Base-by-base conservation (phyloP, 2,329 filamentous ascomycete species). In the Chaetomium strumarium region DNA sequence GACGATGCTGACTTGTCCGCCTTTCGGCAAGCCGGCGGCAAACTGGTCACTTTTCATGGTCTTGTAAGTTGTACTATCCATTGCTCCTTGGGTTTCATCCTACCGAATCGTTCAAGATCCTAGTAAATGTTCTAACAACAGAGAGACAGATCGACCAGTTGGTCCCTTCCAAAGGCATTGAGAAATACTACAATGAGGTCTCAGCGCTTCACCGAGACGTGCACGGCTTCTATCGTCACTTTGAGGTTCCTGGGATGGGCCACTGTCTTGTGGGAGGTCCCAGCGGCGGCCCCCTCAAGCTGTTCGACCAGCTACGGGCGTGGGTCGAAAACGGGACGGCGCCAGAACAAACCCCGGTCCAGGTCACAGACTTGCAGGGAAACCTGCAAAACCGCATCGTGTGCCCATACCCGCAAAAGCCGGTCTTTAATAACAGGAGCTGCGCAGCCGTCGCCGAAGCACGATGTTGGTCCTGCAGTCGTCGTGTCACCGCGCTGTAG, bases 1-100 rank as follows among this genome's bases (percentile, higher is more conserved):
- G 50, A 55, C 13, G 59, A 72, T 70, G 73, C 0, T 5, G 74
- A 78, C 51, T 66, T 79, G 3, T 71, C 70, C 0, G 59, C 63
- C 3, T 78, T 78, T 65, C 63, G 71, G 11, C 48, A 62, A 0
- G 60, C 67, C 0, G 75, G 75, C 30, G 75, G 73, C 13, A 79
- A 78, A 58, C 58, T 79, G n/a, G 63, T 79, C 10, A 72, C 73
- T 55, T 79, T 70, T 65, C 77, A 80, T 56, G 72, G 72, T 14
- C 57, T 67, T 44, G 63, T 52, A 36, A 38, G 49, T 33, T 17
- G 4, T 17, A 12, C 9, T 37, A 13, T 5, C 19, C 16, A 5
- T 8, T 34, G 33, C 13, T 10, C 12, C n/a, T 44, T 20, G n/a
- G 5, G 14, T 14, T n/a, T 40, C 16, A 40, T n/a, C n/a, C n/a